These are phyloP conservation scores for Globomyces sp. DNA, from an alignment of 371 early-diverging fungal genomes.

Conservation along the genomic window DNA sequence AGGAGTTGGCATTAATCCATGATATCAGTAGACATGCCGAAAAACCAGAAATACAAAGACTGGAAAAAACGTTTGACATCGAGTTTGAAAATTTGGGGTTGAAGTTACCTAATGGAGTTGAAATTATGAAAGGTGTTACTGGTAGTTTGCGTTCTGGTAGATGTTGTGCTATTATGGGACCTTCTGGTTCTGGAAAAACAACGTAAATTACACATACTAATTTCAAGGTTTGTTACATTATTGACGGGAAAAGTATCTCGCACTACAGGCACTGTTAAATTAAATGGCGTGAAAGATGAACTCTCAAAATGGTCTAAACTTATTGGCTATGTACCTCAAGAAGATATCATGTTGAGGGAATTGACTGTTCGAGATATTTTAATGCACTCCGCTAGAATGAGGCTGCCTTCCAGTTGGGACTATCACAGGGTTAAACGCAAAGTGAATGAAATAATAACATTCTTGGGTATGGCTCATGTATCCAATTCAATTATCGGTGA, in stretches of 20 bases:
- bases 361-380: constrained; percentile 57
- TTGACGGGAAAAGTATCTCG: constrained; percentile 46
- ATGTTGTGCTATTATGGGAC: constrained; percentile 81
- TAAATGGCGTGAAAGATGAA: constrained; percentile 47
- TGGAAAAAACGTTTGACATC: constrained; percentile 43
- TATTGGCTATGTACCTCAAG: constrained; percentile 63
- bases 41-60: not conserved
- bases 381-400: constrained; percentile 66
- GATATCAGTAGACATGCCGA: not conserved
- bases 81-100: constrained; percentile 58
- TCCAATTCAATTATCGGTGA: constrained; percentile 67
- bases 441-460: constrained; percentile 54
- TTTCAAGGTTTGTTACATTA: constrained; percentile 48
- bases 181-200: constrained; percentile 70
- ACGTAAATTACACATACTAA: constrained; percentile 17
- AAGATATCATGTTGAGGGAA: constrained; percentile 64
- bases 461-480: constrained; percentile 62
- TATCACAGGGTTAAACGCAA: constrained; percentile 49
- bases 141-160: constrained; percentile 54
- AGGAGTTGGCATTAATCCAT: not conserved
- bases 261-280: constrained; percentile 37
- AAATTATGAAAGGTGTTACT: constrained; percentile 55
- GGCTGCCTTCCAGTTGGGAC: constrained; percentile 55
- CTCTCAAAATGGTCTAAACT: constrained; percentile 43
- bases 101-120: constrained; percentile 52